Conservation (phyloP, 495 filamentous ascomycete genomes). For the Xylaria nigripes region DNA sequence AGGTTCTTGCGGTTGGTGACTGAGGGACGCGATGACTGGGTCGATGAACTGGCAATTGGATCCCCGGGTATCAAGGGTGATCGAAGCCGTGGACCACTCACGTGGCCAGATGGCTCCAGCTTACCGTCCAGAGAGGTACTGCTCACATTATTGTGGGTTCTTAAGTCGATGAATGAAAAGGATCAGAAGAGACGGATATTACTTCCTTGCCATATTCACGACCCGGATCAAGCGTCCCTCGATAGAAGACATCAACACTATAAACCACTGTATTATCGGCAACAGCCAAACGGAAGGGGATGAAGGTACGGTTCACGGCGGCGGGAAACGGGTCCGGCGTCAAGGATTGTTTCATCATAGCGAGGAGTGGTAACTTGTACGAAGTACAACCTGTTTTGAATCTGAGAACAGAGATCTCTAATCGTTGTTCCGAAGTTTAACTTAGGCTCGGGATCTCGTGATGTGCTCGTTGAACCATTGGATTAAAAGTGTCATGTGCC, state of each 20-base stretch:
- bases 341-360: too few relatives aligned
- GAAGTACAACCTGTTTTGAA: too few relatives aligned
- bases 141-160: slow-evolving; percentile 45
- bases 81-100: slow-evolving; percentile 31
- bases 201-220: slow-evolving; percentile 17
- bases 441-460: too few relatives aligned
- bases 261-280: slow-evolving; percentile 23
- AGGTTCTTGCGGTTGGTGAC: slow-evolving; percentile 66
- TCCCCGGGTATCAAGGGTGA: slow-evolving; percentile 33
- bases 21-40: slow-evolving; percentile 36
- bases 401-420: too few relatives aligned
- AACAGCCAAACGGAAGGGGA: slow-evolving; percentile 16
- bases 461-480: too few relatives aligned
- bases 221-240: slow-evolving; percentile 23
- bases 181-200: slow-evolving; percentile 13
- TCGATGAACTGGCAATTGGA: slow-evolving; percentile 32
- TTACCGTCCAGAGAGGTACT: slow-evolving; percentile 46
- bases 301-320: not conserved
- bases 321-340: slow-evolving; percentile 5
- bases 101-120: slow-evolving; percentile 34
- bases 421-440: too few relatives aligned
- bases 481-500: too few relatives aligned
- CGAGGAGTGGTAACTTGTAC: too few relatives aligned
- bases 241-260: slow-evolving; percentile 20
- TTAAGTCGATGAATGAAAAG: slow-evolving; percentile 40